phyloP scores from a whole-genome alignment of 805 yeast species.

The Suhomyces emberorum region DNA sequence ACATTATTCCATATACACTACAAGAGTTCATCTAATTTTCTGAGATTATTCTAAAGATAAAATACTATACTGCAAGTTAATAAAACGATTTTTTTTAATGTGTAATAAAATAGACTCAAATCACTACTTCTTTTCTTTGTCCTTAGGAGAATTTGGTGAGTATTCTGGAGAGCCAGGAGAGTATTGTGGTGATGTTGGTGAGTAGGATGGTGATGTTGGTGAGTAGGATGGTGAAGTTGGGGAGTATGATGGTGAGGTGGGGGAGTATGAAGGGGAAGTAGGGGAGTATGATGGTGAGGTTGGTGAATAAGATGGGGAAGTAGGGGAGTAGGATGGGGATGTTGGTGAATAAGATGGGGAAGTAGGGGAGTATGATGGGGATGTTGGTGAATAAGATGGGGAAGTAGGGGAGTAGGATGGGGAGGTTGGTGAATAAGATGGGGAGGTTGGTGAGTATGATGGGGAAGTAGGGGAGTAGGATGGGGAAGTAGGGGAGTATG shows the following conservation, averaged over 20 bases:
- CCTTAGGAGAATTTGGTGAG: slow-evolving; percentile 42
- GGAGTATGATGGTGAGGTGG: slow-evolving; percentile 22
- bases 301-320: slow-evolving; percentile 26
- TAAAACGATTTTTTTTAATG: no score
- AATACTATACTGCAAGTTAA: background rate
- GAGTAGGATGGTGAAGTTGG: slow-evolving; percentile 47
- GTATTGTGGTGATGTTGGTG: slow-evolving; percentile 48
- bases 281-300: slow-evolving; percentile 23
- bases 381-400: slow-evolving; percentile 25
- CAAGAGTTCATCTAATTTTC: no score
- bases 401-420: slow-evolving; percentile 27
- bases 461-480: slow-evolving; percentile 65
- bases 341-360: slow-evolving; percentile 27
- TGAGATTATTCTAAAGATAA: no score
- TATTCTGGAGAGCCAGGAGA: slow-evolving; percentile 46
- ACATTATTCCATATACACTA: no score
- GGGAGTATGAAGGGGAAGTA: slow-evolving; percentile 23
- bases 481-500: slow-evolving; percentile 78
- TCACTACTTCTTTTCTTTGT: slow-evolving; percentile 15
- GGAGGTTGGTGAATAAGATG: slow-evolving; percentile 60
- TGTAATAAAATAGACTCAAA: no score
- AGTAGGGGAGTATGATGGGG: slow-evolving; percentile 27
- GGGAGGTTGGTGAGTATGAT: slow-evolving; percentile 67
- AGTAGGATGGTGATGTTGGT: slow-evolving; percentile 52
- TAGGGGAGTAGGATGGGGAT: slow-evolving; percentile 25